Evolutionary conservation across 2,329 filamentous ascomycete genomes (phyloP), one percentile per base, ranked within the genome.

Genomic region (Colletotrichum sp.): DNA sequence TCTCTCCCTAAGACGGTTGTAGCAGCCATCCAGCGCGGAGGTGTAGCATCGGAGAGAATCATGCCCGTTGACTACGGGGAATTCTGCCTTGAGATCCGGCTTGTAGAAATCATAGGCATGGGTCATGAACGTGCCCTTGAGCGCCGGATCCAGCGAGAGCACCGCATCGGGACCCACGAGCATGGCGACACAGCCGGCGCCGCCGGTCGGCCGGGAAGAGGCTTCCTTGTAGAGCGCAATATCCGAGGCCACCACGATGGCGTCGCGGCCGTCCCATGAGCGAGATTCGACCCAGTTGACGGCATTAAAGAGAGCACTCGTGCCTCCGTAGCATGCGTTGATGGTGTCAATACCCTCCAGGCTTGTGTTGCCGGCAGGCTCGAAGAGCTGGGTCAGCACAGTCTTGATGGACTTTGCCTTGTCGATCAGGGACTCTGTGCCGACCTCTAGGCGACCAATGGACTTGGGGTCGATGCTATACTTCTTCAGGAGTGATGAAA

Each of bases 321-420:
- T 96, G 79, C 94, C 94, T 80, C 94, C 94, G 85, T 96, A 96
- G 90, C 94, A 96, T 78, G 94, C 94, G 83, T 96, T 96, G 84
- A 96, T 85, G 71, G 93, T 95, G 86, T 96, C 94, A 69, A 96
- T 90, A 84, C 94, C 94, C 87, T 96, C 94, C 75, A 96, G 88
- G 87, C 94, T 95, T 87, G 92, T 94, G 88, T 96, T 96, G 80
- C 94, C 93, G 82, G 92, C 91, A 80, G 61, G 69, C n/a, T 71
- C 91, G 80, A 96, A 96, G 62, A 96, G 90, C 88, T 96, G 94
- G 94, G 96, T 96, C 78, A 96, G 87, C 76, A 96, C 94, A 30
- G 94, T 94, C 90, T 96, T 96, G 88, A 96, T 94, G 48, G 94
- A 96, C 90, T 96, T 96, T 83, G 94, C 96, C 89, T 96, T 96